Evolutionary conservation across 257 asterid species (phyloP), one percentile per base, ranked within the genome.

Genomic region (Przewalskia tangutica): DNA sequence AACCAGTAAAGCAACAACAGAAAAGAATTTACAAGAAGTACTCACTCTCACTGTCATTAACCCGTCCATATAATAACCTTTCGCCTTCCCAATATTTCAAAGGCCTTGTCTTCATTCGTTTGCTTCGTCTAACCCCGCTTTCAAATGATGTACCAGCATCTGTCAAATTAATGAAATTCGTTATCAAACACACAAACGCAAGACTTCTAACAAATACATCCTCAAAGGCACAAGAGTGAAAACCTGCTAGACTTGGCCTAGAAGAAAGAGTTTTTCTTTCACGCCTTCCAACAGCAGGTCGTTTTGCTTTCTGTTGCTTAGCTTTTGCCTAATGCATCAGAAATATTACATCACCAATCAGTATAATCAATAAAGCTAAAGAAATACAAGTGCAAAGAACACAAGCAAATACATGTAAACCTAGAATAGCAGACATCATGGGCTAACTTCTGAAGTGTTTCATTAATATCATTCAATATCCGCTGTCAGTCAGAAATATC

Each of bases 71-170:
- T 77, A 95, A 44, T 78, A 90, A 82, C 80, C 97, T 88, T 90
- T 95, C 98, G 32, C 98, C 98, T 88, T 89, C 93, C 98, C 98
- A 93, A 86, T 81, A 96, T 79, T 91, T 97, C 81, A 96, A 88
- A 81, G 98, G 98, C 85, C 98, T 94, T 83, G 81, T 89, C 88
- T 85, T 93, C 84, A 92, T 85, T 87, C 99, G 86, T 90, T 86
- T 92, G 95, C 99, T 96, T 84, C 95, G 91, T 77, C 99, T 92
- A 59, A 94, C 87, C 77, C 98, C 99, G 84, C 84, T 56, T 75
- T 91, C 97, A 77, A 89, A 88, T 51, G 91, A 63, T 67, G 97
- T 94, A 79, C 98, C 98, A 82, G 89, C 88, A 44, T 89, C 99
- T 95, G 93, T 84, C 79, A 86, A 82, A 83, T 86, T 54, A 81